Evolutionary conservation across 768 basidiomycete genomes (phyloP), one percentile per base, ranked within the genome.

Genomic region (Cubamyces sp.): DNA sequence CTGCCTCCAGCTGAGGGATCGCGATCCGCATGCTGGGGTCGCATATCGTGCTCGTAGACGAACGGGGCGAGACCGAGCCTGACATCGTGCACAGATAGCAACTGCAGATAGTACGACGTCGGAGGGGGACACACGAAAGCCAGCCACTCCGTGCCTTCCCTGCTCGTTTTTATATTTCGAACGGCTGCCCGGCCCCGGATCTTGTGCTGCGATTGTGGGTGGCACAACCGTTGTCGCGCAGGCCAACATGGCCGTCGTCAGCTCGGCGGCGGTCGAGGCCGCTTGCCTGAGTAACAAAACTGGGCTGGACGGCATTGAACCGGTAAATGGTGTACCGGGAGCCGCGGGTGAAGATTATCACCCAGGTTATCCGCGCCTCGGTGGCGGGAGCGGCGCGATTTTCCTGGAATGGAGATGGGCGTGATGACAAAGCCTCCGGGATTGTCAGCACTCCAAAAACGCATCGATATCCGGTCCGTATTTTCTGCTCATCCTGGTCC

Each of bases 341-440:
- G 60, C 60, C 60, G 57, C 42, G 60, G 60, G 21, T 54, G 26
- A 61, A 61, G 60, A 53, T 61, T 61, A 61, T 61, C 60, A 41
- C 11, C 52, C 18, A 47, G 48, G 34, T 40, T n/a, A 21, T 43
- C 41, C 41, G 21, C 47, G 47, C 43, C 16, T 21, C 16, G 30
- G 55, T 12, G 55, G 28, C 43, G 16, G 55, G 30, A 15, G n/a
- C 45, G 19, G 45, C 30, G 28, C 45, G n/a, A 12, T 19, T 39
- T 47, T 56, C 55, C 46, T 39, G 45, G 18, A 56, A 56, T 47
- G 55, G 55, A 21, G 15, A 18, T 19, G 11, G 45, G 16, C 21
- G 16, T 18, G 30, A 46, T 56, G 43, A 56, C 55, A 56, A 56
- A 56, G 30, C 8, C 55, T 15, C 19, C 45, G 55, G 34, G 45